Conservation (phyloP, 805 yeast genomes). For the Lipomyces japonicus region DNA sequence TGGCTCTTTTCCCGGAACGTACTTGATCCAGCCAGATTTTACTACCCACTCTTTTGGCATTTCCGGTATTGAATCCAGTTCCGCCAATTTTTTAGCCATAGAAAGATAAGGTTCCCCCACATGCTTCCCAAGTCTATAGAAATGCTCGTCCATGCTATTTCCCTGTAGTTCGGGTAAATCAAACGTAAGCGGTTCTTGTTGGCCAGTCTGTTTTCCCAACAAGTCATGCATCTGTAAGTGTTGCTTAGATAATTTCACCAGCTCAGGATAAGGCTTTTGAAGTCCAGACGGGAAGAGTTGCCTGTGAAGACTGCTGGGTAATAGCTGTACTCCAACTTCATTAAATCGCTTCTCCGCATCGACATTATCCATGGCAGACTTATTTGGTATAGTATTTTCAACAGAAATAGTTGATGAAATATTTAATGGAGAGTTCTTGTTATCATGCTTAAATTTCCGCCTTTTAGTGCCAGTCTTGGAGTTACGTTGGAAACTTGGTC, state of each 20-base stretch:
- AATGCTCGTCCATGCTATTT: slow-evolving; percentile 73
- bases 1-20: slow-evolving; percentile 54
- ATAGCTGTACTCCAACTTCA: slow-evolving; percentile 76
- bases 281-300: slow-evolving; percentile 56
- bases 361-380: neutral
- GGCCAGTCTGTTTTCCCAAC: slow-evolving; percentile 69
- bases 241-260: slow-evolving; percentile 53
- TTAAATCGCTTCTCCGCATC: slow-evolving; percentile 48
- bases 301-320: slow-evolving; percentile 54
- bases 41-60: slow-evolving; percentile 51
- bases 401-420: too few relatives aligned
- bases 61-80: slow-evolving; percentile 30
- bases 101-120: slow-evolving; percentile 58
- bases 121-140: slow-evolving; percentile 57
- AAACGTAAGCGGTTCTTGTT: slow-evolving; percentile 56
- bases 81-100: slow-evolving; percentile 47
- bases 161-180: slow-evolving; percentile 75
- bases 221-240: slow-evolving; percentile 61
- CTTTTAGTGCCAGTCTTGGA: too few relatives aligned
- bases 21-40: slow-evolving; percentile 77
- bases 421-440: too few relatives aligned
- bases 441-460: too few relatives aligned
- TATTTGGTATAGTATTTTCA: neutral
- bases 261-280: slow-evolving; percentile 33
- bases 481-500: neutral